These are phyloP conservation scores for Verticillium longisporum DNA, from an alignment of 2,329 filamentous ascomycete genomes.

Conservation along the genomic window DNA sequence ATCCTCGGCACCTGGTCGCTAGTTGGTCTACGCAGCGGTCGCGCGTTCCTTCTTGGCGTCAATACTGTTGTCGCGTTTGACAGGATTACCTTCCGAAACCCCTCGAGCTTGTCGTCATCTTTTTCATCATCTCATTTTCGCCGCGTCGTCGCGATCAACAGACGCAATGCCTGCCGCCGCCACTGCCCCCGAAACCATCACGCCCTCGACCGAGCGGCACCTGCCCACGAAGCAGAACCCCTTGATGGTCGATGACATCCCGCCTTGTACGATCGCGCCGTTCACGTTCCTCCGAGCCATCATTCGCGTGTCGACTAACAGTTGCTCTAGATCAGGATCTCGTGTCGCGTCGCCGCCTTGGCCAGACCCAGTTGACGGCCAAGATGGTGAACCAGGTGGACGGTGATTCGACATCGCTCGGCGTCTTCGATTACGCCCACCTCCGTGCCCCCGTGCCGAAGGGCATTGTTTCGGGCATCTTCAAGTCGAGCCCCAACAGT, in stretches of 20 bases:
- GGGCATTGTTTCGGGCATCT: conserved; percentile 87
- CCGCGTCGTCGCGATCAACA: neutral
- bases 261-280: conserved; percentile 44
- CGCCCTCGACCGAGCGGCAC: conserved; percentile 26
- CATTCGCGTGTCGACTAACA: conserved; percentile 2
- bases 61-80: neutral
- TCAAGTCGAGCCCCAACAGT: conserved; percentile 79
- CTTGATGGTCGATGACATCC: conserved; percentile 57
- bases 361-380: conserved; percentile 83
- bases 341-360: conserved; percentile 77
- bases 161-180: conserved; percentile 9
- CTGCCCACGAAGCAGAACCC: conserved; percentile 60
- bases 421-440: conserved; percentile 92
- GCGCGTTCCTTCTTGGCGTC: neutral
- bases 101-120: neutral
- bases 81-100: neutral
- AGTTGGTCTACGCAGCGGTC: neutral
- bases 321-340: conserved; percentile 59
- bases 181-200: conserved; percentile 24
- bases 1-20: neutral
- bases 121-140: neutral
- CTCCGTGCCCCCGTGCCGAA: conserved; percentile 87
- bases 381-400: conserved; percentile 73
- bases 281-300: neutral
- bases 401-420: conserved; percentile 65